These are phyloP conservation scores for Arthrinium phaeospermum DNA, from an alignment of 2,329 filamentous ascomycete genomes.

Conservation along the genomic window DNA sequence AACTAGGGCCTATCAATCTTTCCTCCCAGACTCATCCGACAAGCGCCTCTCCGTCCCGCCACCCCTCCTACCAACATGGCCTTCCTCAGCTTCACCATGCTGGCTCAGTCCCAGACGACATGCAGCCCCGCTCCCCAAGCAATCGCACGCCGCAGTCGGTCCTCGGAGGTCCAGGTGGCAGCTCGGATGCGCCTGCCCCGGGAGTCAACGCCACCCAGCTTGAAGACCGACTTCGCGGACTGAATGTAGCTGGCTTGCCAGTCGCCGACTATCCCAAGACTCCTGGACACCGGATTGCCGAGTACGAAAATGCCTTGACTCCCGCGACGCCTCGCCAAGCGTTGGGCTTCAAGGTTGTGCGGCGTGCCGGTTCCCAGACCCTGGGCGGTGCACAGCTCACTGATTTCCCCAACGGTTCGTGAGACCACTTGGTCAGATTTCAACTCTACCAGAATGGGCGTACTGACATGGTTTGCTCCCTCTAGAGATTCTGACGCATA, in stretches of 20 bases:
- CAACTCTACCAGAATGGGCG: conserved; percentile 4
- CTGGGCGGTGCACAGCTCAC: conserved; percentile 49
- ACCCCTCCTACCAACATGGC: conserved; percentile 62
- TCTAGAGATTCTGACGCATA: conserved; percentile 88
- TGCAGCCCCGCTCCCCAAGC: conserved; percentile 36
- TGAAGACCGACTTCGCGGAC: conserved; percentile 56
- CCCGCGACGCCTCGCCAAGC: conserved; percentile 53
- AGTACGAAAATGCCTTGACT: conserved; percentile 66
- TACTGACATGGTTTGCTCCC: conserved; percentile 22
- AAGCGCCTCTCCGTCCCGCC: conserved; percentile 41
- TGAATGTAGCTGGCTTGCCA: conserved; percentile 49
- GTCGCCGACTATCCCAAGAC: conserved; percentile 35
- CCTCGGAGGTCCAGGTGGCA: conserved; percentile 21
- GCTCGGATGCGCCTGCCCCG: conserved; percentile 21
- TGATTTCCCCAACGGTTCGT: conserved; percentile 82
- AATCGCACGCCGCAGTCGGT: not conserved
- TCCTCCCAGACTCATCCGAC: conserved; percentile 32
- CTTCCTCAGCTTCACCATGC: conserved; percentile 47
- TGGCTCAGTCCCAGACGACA: conserved; percentile 44
- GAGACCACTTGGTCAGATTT: conserved; percentile 17
- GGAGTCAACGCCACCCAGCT: conserved; percentile 42
- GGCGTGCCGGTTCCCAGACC: conserved; percentile 47
- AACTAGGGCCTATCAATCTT: conserved; percentile 58
- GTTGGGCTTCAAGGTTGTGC: conserved; percentile 62
- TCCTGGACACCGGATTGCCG: conserved; percentile 60